phyloP scores from a whole-genome alignment of 306 rosid genomes.

The Leucaena leucocephala region DNA sequence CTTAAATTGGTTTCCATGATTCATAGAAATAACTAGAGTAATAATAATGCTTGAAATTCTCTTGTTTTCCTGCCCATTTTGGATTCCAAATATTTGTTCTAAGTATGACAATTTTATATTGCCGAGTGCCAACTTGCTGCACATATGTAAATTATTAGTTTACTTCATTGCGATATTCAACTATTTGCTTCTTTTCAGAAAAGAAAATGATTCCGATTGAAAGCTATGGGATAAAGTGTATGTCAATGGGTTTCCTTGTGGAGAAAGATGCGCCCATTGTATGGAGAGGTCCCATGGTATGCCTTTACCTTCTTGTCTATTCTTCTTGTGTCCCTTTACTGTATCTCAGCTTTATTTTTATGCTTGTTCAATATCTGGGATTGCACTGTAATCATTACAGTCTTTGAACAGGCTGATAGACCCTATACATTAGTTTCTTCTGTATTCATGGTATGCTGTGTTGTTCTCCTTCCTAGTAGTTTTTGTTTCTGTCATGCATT shows the following conservation, averaged over 20 bases:
- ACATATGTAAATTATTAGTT: constrained; percentile 9
- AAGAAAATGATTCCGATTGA: constrained; percentile 91
- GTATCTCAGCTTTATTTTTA: background rate
- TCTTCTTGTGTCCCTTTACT: constrained; percentile 15
- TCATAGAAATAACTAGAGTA: constrained; percentile 9
- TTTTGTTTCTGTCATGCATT: background rate
- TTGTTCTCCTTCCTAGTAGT: background rate
- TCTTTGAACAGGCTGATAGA: background rate
- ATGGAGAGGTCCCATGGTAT: constrained; percentile 99
- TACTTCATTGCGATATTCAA: constrained; percentile 18
- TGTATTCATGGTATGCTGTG: background rate
- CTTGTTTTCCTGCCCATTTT: constrained; percentile 6
- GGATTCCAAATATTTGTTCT: background rate
- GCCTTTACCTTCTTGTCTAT: constrained; percentile 31
- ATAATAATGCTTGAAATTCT: constrained; percentile 17
- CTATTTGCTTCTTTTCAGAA: constrained; percentile 56
- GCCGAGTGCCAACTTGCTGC: background rate
- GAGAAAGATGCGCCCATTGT: constrained; percentile 90
- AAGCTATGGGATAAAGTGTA: constrained; percentile 89
- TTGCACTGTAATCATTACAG: background rate
- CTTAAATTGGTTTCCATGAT: constrained; percentile 18
- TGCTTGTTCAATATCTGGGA: constrained; percentile 9
- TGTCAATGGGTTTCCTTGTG: constrained; percentile 95
- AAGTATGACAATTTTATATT: background rate
- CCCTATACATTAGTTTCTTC: background rate